Base-by-base conservation (phyloP, 192 early-diverging fungal genomes). In the Cetraspora pellucida region DNA sequence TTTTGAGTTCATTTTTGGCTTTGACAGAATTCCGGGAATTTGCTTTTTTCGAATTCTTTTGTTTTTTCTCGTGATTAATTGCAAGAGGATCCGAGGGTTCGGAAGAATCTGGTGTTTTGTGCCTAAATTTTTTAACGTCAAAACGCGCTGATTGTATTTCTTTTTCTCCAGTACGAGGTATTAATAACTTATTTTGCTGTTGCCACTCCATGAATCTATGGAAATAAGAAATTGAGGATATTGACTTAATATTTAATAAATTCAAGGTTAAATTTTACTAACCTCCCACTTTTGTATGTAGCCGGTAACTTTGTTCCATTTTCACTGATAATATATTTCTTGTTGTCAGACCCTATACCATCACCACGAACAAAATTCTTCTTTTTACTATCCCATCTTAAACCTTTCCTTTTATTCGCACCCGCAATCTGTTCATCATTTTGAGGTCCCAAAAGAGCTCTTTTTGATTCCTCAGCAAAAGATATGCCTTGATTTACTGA, bases 381-480 rank as follows among this genome's bases (percentile, higher is more conserved):
- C 86, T 98, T 97, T 78, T 90, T 94, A 65, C 89, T 86, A 81
- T 99, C 96, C 97, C 97, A 99, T 45, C 91, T 87, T 49, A 96
- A 72, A 8, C 81, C 83, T 76, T 92, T 95, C 69, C 86, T 80
- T 17, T 83, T 87, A 44, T 86, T 83, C 31, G 79, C 82, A 78
- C 86, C 87, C 31, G 85, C 87, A 44, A 86, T 83, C 66, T 88
- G 88, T 66, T 98, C 97, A 80, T 98, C 97, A 43, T 90, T 93
- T 64, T 88, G 86, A 31, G 97, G 63, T 66, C 94, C 91, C 43
- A 98, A 79, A 5, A 90, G 90, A 0, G 94, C 94, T 7, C 87
- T 86, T 60, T 86, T 84, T 27, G 93, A 95, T 75, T 94, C 91
- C 69, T 96, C 94, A 46, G 89, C 79, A 85, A 98, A 96, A 11